Evolutionary conservation across 768 basidiomycete species (phyloP), one percentile per base, ranked within the genome.

Genomic region (Rhodotorula toruloides): DNA sequence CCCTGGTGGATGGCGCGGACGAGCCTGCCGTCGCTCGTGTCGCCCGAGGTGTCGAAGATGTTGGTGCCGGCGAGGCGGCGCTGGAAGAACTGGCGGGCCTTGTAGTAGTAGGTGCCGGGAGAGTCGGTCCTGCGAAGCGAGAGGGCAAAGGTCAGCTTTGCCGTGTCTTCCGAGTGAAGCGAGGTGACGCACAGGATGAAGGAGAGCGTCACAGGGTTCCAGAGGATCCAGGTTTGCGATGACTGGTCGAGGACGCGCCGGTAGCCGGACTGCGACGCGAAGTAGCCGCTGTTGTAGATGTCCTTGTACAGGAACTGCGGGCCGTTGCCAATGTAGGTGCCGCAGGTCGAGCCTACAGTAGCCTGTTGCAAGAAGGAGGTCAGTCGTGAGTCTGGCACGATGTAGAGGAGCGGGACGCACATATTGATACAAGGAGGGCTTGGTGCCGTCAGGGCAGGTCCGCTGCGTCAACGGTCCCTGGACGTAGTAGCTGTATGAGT

Each of bases 401-500:
- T n/a, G n/a, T n/a, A n/a, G n/a, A n/a, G n/a, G n/a, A n/a, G n/a
- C n/a, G n/a, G n/a, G n/a, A n/a, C n/a, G n/a, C n/a, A n/a, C 59
- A 22, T 25, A 57, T 29, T 67, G 52, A 44, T 42, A 42, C 14
- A 44, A 29, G 21, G 36, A 53, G 34, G 59, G 25, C 8, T 31
- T 61, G 3, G 48, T 43, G 22, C 65, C 65, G 54, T 67, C 59
- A 6, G 54, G 36, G 46, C 65, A 67, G 27, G 46, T 61, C 21
- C 3, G 36, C 19, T 34, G 8, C 10, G 43, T 44, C 34, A 57
- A 37, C 2, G 65, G 59, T 31, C 13, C 0, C 12, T 42, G 44
- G 36, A 67, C 65, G 29, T 39, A 57, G 54, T 56, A 67, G 3
- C 42, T 29, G 60, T 65, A 62, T 2, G 55, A 57, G 54, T 59